These are phyloP conservation scores for Cladosporium cucumerinum DNA, from an alignment of 2,329 filamentous ascomycete genomes.

Conservation along the genomic window DNA sequence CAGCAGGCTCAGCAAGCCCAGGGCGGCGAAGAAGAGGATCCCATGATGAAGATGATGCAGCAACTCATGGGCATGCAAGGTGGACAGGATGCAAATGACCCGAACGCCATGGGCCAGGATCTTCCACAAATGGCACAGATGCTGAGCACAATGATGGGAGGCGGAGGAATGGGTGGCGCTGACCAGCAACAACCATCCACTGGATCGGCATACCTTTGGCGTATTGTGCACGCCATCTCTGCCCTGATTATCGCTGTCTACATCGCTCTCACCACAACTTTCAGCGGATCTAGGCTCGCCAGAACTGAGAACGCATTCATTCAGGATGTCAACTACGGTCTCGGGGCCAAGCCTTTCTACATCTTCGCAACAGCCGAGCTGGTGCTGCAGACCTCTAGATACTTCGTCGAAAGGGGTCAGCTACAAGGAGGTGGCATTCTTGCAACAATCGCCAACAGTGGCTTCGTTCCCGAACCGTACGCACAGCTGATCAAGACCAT, in stretches of 20 bases:
- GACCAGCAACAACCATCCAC: constrained; percentile 37
- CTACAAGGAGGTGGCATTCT: constrained; percentile 60
- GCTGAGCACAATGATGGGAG: constrained; percentile 44
- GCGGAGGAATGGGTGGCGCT: constrained; percentile 21
- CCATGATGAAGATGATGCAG: constrained; percentile 71
- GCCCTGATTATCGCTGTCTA: constrained; percentile 68
- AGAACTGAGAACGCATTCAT: constrained; percentile 40
- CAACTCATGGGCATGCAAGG: constrained; percentile 60
- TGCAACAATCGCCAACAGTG: constrained; percentile 55
- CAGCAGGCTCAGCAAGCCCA: constrained; percentile 20
- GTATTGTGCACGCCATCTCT: constrained; percentile 69
- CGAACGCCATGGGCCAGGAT: constrained; percentile 38
- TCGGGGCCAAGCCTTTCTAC: constrained; percentile 64
- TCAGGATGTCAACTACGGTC: constrained; percentile 37
- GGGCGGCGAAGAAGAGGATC: constrained; percentile 49
- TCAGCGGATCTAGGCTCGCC: constrained; percentile 62
- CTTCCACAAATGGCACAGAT: constrained; percentile 45
- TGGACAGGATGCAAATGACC: constrained; percentile 25
- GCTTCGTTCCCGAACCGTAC: constrained; percentile 63
- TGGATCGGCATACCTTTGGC: constrained; percentile 59
- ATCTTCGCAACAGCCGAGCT: constrained; percentile 77
- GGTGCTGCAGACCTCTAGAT: constrained; percentile 66
- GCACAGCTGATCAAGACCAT: constrained; percentile 60
- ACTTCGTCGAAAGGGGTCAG: constrained; percentile 63
- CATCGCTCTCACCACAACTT: constrained; percentile 64